Evolutionary conservation across 257 asterid species (phyloP).

Genomic region (Coffea eugenioides): DNA sequence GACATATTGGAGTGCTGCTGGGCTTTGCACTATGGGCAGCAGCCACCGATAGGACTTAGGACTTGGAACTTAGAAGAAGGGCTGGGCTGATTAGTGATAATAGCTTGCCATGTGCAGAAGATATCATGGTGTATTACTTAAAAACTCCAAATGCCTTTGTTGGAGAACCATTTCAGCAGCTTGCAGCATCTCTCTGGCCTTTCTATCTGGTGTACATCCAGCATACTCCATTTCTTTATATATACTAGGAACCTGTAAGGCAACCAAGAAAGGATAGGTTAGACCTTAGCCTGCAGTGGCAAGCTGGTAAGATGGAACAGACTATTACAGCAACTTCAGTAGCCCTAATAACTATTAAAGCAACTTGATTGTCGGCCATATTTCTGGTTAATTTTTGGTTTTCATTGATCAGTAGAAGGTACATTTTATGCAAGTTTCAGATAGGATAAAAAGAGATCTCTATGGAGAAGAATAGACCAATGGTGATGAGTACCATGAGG

Average conservation of each 20-base stretch:
- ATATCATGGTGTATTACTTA: not conserved
- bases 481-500: not conserved
- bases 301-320: not conserved
- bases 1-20: slow-evolving; percentile 22
- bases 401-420: not conserved
- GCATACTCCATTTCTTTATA: slow-evolving; percentile 82
- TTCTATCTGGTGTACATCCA: slow-evolving; percentile 90
- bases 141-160: slow-evolving; percentile 37
- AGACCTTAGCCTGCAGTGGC: not conserved
- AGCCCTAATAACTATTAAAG: not conserved
- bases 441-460: not conserved
- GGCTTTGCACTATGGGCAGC: too few relatives aligned
- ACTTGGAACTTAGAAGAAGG: too few relatives aligned
- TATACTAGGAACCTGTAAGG: slow-evolving; percentile 63
- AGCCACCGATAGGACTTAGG: too few relatives aligned
- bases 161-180: slow-evolving; percentile 56
- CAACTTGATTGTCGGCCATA: not conserved
- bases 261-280: slow-evolving; percentile 9
- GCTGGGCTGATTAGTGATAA: too few relatives aligned
- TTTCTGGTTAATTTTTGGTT: not conserved
- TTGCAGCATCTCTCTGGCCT: slow-evolving; percentile 79
- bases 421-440: not conserved
- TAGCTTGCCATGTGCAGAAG: not conserved
- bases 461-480: not conserved
- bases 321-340: not conserved